A percentile compares a stretch with the other conserved stretches of the same genome.
Evolutionary conservation across 495 filamentous ascomycete genomes (phyloP).

Genomic region (Neurospora sp.): DNA sequence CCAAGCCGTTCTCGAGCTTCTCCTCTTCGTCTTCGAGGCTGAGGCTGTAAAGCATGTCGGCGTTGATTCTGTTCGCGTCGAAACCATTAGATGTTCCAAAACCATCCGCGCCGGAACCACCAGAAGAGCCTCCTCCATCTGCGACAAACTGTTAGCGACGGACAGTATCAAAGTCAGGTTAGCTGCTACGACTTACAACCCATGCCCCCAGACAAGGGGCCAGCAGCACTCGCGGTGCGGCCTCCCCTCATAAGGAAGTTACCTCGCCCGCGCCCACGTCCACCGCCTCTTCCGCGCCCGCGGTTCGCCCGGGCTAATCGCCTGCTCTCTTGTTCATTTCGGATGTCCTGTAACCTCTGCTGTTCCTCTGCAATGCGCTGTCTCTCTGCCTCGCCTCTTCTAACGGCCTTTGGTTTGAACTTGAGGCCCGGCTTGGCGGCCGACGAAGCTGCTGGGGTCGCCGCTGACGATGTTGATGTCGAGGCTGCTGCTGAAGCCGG

Average conservation of each 20-base stretch:
- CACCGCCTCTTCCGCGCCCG: constrained; percentile 23
- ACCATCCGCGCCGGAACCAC: constrained; percentile 17
- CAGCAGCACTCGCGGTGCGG: constrained; percentile 21
- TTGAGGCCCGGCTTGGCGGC: constrained; percentile 11
- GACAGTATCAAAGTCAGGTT: not conserved
- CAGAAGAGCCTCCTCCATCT: constrained; percentile 21
- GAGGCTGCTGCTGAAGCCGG: not conserved
- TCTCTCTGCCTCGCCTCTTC: constrained; percentile 33
- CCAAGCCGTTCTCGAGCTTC: constrained; percentile 5
- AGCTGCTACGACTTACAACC: constrained; percentile 17
- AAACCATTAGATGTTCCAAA: constrained; percentile 19
- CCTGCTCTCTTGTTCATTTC: constrained; percentile 23
- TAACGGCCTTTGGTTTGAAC: constrained; percentile 34
- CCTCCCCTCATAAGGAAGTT: constrained; percentile 22
- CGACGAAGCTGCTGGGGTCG: not conserved
- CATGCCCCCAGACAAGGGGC: constrained; percentile 28
- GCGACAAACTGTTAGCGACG: constrained; percentile 6
- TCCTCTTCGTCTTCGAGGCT: constrained; percentile 23
- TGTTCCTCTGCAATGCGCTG: constrained; percentile 29
- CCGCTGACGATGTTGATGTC: not conserved
- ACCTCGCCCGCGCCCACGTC: constrained; percentile 30
- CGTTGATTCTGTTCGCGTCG: constrained; percentile 29
- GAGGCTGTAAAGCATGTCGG: constrained; percentile 29
- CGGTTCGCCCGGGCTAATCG: constrained; percentile 12
- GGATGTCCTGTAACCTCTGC: constrained; percentile 18